Percentiles rank a stretch among this genome's conserved stretches.
phyloP scores from a whole-genome alignment of 2,329 filamentous ascomycete species.

The Polychaeton citri region DNA sequence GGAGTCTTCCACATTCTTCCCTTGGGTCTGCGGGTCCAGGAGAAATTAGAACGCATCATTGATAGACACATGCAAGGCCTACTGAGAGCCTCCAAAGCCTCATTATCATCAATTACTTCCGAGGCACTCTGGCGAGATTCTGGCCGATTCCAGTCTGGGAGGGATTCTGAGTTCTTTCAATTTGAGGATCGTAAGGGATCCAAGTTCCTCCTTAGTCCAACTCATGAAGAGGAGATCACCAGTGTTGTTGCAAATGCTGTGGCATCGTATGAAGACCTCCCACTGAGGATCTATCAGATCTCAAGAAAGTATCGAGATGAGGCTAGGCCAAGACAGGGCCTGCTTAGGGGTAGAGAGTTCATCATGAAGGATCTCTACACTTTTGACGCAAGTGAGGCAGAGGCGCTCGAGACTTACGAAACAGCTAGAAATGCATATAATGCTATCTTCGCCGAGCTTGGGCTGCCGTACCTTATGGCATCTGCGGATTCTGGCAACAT shows the following conservation, averaged over 20 bases:
- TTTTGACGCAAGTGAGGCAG: slow-evolving; percentile 57
- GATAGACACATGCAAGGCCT: slow-evolving; percentile 77
- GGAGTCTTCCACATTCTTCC: slow-evolving; percentile 90
- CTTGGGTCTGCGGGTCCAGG: slow-evolving; percentile 71
- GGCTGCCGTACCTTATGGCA: slow-evolving; percentile 70
- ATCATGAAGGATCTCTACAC: slow-evolving; percentile 98
- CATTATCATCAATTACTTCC: slow-evolving; percentile 74
- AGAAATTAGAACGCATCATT: slow-evolving; percentile 74
- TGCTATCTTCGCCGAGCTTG: slow-evolving; percentile 67
- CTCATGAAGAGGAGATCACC: slow-evolving; percentile 95
- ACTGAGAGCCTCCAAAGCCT: slow-evolving; percentile 63
- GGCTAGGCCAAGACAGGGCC: slow-evolving; percentile 70
- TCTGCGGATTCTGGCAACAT: slow-evolving; percentile 93
- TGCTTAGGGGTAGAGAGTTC: slow-evolving; percentile 82
- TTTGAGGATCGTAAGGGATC: slow-evolving; percentile 66
- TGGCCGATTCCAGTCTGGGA: slow-evolving; percentile 51
- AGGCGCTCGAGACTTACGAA: slow-evolving; percentile 70
- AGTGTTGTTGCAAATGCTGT: slow-evolving; percentile 58
- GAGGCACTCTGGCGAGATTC: slow-evolving; percentile 73
- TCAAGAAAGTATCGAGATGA: slow-evolving; percentile 93
- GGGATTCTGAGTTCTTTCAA: slow-evolving; percentile 53
- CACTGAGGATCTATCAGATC: slow-evolving; percentile 81
- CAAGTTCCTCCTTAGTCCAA: slow-evolving; percentile 70
- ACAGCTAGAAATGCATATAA: slow-evolving; percentile 61
- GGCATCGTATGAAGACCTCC: slow-evolving; percentile 74